Evolutionary conservation across 305 asterid species (phyloP), one percentile per base, ranked within the genome.

Genomic region (Solanum hybrid): DNA sequence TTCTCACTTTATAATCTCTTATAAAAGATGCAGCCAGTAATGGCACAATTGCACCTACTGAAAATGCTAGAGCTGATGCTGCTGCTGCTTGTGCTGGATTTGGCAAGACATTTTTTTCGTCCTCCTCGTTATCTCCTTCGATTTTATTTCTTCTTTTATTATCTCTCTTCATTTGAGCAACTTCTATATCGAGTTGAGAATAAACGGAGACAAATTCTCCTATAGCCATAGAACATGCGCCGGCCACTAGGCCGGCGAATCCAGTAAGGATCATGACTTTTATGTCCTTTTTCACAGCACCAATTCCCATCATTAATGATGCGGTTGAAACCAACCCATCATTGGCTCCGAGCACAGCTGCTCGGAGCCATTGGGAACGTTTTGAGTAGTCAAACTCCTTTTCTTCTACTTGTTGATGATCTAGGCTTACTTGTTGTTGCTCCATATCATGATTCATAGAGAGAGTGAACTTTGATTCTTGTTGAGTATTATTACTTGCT

Each of bases 171-270:
- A 92, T 92, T 29, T 97, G 99, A 2, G 99, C 96, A 3, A 95
- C 72, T 87, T 97, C 97, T 12, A 96, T 95, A 86, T 97, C 99
- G 2, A 95, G 97, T 91, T 97, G 99, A 0, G 99, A 94, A 91
- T 96, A 93, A 37, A 97, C 99, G 5, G 99, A 97, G 5, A 97
- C 99, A 37, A 94, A 96, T 78, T 97, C 99, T 22, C 99, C 99
- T 15, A 97, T 97, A 42, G 99, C 99, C 99, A 97, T 97, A 29
- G 99, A 96, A 87, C 99, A 97, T 0, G 99, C 99, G 1, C 99
- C 99, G 84, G 99, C 97, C 45, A 97, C 97, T 2, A 96, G 94
- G 60, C 99, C 99, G 1, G 99, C 98, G 26, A 97, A 97, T 2
- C 99, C 99, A 0, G 96, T 95, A 4, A 97, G 87, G 37, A 95